Evolutionary conservation across 2,329 filamentous ascomycete species (phyloP).

Genomic region (Pyricularia sp.): DNA sequence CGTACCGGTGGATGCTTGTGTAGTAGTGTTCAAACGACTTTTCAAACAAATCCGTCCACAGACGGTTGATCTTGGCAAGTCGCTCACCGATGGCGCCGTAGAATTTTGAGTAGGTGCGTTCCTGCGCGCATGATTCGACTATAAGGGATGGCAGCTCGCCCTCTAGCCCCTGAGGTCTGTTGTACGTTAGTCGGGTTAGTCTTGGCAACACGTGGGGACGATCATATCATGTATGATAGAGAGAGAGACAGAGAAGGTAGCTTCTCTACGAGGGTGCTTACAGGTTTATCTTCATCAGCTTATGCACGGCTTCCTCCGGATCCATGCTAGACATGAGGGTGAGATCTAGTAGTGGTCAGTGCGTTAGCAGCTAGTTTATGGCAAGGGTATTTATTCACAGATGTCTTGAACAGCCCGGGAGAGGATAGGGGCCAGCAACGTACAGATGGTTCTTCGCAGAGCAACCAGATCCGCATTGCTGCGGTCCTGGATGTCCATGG

Average conservation of each 20-base stretch:
- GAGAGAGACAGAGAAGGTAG: background rate
- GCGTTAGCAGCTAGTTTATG: background rate
- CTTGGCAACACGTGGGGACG: background rate
- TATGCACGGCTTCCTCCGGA: constrained; percentile 95
- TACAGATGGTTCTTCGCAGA: constrained; percentile 58
- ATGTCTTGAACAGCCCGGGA: background rate
- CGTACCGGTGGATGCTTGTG: constrained; percentile 93
- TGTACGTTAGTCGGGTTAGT: background rate
- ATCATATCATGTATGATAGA: background rate
- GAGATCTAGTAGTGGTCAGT: constrained; percentile 60
- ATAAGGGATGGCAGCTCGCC: constrained; percentile 92
- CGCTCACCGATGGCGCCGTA: constrained; percentile 90
- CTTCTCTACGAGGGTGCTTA: background rate
- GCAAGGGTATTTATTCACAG: background rate
- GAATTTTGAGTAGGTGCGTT: constrained; percentile 96
- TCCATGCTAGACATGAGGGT: constrained; percentile 96
- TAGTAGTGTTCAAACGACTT: constrained; percentile 88
- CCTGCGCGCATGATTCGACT: constrained; percentile 92
- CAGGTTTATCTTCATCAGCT: constrained; percentile 88
- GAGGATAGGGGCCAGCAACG: background rate
- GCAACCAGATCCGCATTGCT: constrained; percentile 94
- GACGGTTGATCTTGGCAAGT: constrained; percentile 89
- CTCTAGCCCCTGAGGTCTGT: constrained; percentile 66
- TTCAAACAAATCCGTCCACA: constrained; percentile 92
- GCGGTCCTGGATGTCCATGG: constrained; percentile 94